Evolutionary conservation across 2,329 filamentous ascomycete genomes (phyloP), one percentile per base, ranked within the genome.

Genomic region (Phialocephala sp.): DNA sequence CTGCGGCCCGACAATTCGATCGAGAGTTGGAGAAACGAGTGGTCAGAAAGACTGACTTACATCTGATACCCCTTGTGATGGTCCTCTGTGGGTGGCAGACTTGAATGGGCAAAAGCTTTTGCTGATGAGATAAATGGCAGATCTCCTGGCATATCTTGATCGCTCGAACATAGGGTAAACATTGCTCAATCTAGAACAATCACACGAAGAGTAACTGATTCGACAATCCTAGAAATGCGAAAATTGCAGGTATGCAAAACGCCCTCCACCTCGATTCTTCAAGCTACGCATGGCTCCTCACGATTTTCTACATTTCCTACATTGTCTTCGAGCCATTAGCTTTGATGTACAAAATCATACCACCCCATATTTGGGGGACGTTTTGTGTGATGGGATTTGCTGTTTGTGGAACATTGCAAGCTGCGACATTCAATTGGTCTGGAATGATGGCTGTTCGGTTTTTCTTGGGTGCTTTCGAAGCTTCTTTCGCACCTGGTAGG

Each of bases 41-140:
- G 14, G 75, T 87, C 45, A 81, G 78, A 72, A 88, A 85, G 74
- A 80, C 91, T 65, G 88, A 91, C 74, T 80, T 80, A 61, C 81
- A 81, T 66, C 78, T 91, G 36, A 84, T 90, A 14, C 66, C 70
- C 27, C 63, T 74, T 15, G 65, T 73, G 9, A 67, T 71, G 56
- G 52, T 56, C 5, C 62, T 74, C 35, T 74, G 69, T 72, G 56
- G 45, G 70, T 68, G 12, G n/a, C 27, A 24, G 24, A n/a, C 6
- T 54, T n/a, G n/a, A 43, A 43, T 22, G 39, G 12, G 56, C 43
- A 22, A 39, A 24, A 35, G 8, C 15, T n/a, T 9, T 18, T 6
- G 43, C 52, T 55, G 47, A 64, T 59, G 54, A 32, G 14, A 32
- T 9, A 60, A 11, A 50, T 18, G 2, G 27, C 24, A 83, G 81